Evolutionary conservation across 345 rosid genomes (phyloP).

Genomic region (Populus euphratica): DNA sequence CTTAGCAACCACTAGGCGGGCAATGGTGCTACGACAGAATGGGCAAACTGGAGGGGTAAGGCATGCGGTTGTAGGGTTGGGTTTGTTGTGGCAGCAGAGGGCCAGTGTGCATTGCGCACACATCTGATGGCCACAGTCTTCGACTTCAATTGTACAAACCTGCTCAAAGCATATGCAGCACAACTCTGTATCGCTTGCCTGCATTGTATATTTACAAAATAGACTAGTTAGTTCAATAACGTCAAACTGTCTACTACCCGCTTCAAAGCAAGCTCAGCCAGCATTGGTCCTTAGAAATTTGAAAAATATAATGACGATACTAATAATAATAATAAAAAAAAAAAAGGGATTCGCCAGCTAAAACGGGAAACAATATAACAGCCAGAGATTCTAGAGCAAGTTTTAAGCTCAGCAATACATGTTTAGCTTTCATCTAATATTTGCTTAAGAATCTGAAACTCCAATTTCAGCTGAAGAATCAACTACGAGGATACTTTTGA

Average conservation of each 20-base stretch:
- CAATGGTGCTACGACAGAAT: slow-evolving; percentile 86
- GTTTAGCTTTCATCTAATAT: background rate
- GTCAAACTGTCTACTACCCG: background rate
- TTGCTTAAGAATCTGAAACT: background rate
- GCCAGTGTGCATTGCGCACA: slow-evolving; percentile 98
- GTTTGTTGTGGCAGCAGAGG: slow-evolving; percentile 95
- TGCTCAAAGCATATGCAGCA: slow-evolving; percentile 99
- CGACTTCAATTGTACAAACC: slow-evolving; percentile 86
- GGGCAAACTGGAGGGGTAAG: slow-evolving; percentile 86
- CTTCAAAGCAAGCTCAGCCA: slow-evolving; percentile 1
- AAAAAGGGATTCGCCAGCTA: background rate
- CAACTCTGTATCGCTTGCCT: slow-evolving; percentile 75
- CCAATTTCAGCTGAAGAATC: background rate
- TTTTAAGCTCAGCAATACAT: background rate
- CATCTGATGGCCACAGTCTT: slow-evolving; percentile 93
- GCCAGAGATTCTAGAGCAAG: background rate
- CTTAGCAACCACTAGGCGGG: slow-evolving; percentile 58
- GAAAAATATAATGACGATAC: background rate
- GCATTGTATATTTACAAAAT: slow-evolving; percentile 19
- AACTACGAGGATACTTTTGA: background rate
- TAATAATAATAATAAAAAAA: background rate
- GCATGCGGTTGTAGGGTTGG: slow-evolving; percentile 76
- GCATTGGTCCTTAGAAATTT: background rate
- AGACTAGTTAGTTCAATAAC: slow-evolving; percentile 8
- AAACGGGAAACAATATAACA: background rate